Base-by-base conservation (phyloP, 2,329 filamentous ascomycete genomes). In the Xylariaceae sp. region DNA sequence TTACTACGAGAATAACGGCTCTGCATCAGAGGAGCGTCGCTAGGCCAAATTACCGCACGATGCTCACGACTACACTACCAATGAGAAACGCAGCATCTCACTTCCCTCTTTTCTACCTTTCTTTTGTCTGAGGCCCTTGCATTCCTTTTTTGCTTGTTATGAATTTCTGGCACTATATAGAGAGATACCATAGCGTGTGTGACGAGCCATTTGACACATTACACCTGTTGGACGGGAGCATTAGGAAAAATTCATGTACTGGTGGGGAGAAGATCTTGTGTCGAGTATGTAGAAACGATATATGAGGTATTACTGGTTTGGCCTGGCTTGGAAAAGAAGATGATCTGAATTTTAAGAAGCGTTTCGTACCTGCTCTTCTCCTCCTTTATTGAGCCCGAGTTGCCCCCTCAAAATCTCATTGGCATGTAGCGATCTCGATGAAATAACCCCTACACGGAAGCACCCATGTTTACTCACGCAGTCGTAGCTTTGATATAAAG, bases 111-210 rank as follows among this genome's bases (percentile, higher is more conserved):
- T n/a, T n/a, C 21, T 24, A 7, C 11, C 6, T 24, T 19, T 37
- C n/a, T 36, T 34, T 33, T 36, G 12, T 41, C 21, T 36, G 27
- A 14, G 40, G 31, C 35, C 19, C 36, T 39, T 21, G 8, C 14
- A 27, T 37, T 38, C 37, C 30, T 37, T 15, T 39, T 38, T 37
- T 26, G 7, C 23, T 36, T 11, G 15, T 28, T 32, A 24, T 21
- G 34, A 12, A 24, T 24, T 24, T 24, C 11, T 11, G 19, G 31
- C 8, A 35, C 27, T 41, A 46, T 48, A 48, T 46, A 48, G 46
- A 48, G 46, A 48, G 46, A 48, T 48, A 48, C 46, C 46, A 48
- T 37, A 43, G 42, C 42, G 45, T 48, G 45, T 48, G 43, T 36
- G 42, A 40, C 38, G 38, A 42, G 43, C 35, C 29, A 29, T 32